Evolutionary conservation across 2,329 filamentous ascomycete genomes (phyloP), one percentile per base, ranked within the genome.

Genomic region (Penicillium sp.): DNA sequence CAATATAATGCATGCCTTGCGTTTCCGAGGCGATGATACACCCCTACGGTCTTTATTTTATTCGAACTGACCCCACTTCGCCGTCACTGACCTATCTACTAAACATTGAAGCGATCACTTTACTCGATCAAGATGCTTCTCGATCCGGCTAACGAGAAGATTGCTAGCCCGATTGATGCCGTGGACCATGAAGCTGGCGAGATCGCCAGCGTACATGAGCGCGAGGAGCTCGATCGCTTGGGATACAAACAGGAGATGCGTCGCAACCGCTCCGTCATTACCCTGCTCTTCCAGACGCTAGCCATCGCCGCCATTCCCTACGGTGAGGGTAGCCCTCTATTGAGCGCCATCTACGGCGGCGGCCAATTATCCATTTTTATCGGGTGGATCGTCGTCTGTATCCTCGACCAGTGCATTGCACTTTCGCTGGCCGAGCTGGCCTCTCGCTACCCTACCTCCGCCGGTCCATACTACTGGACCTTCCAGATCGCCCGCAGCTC

Each of bases 281-380:
- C 81, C 0, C 70, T 86, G 1, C 72, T 85, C 11, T 86, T 85
- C 64, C 82, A 85, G 65, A 79, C 79, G 0, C 70, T 85, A 7
- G 81, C 82, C 20, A 84, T 85, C 27, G 81, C 82, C 27, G 81
- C 82, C 18, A 81, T 84, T 42, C 82, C 80, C 5, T 84, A 78
- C 54, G 82, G 80, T 6, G 72, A 75, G 51, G 72, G 73, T 7
- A 60, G 63, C 8, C 61, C 71, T 5, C 55, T 76, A 8, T 63
- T 75, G 46, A 73, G 63, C 25, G 74, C 74, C 44, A 75, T 76
- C 53, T 74, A 74, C 43, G 73, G 71, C 39, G 72, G 71, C 8
- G 81, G 81, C 0, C 80, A 76, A 33, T 70, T 81, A 0, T 76
- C 80, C 2, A 81, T 83, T 64, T 83, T 83, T 52, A 63, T 83